Conservation (phyloP, 768 basidiomycete genomes). For the Trametes cingulata region DNA sequence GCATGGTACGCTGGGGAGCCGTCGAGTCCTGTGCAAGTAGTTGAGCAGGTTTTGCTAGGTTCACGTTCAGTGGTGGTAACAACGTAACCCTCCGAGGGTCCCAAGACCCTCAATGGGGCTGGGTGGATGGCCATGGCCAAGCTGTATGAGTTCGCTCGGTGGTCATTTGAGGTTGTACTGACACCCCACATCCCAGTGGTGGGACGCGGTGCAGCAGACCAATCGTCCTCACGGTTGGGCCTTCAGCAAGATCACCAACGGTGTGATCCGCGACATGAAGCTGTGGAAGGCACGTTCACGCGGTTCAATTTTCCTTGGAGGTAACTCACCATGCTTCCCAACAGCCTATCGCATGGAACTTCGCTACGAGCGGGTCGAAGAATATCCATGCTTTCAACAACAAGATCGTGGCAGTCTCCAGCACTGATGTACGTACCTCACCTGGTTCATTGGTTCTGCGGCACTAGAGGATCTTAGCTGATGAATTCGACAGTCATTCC, state of each 20-base stretch:
- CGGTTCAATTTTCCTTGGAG: neutral
- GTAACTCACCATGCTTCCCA: neutral
- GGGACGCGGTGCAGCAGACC: conserved; percentile 51
- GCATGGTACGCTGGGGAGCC: conserved; percentile 38
- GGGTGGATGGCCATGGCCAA: conserved; percentile 63
- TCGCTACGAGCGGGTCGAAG: conserved; percentile 49
- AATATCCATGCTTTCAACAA: conserved; percentile 58
- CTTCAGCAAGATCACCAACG: conserved; percentile 53
- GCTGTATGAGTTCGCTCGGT: conserved; percentile 20
- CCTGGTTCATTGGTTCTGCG: too few relatives aligned
- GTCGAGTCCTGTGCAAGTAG: neutral
- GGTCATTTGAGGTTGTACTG: neutral
- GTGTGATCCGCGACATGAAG: conserved; percentile 59
- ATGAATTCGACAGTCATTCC: conserved; percentile 44
- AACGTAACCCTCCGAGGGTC: conserved; percentile 62
- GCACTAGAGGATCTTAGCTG: neutral
- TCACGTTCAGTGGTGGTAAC: conserved; percentile 53
- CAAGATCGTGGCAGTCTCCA: conserved; percentile 52
- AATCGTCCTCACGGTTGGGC: conserved; percentile 58
- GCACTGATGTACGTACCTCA: conserved; percentile 28
- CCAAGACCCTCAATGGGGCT: conserved; percentile 59
- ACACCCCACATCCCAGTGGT: conserved; percentile 46
- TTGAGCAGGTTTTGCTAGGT: conserved; percentile 38
- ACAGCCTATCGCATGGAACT: conserved; percentile 60
- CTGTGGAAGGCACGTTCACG: conserved; percentile 24